Conservation (phyloP, 2,329 filamentous ascomycete species). For the Cladophialophora chaetospira region DNA sequence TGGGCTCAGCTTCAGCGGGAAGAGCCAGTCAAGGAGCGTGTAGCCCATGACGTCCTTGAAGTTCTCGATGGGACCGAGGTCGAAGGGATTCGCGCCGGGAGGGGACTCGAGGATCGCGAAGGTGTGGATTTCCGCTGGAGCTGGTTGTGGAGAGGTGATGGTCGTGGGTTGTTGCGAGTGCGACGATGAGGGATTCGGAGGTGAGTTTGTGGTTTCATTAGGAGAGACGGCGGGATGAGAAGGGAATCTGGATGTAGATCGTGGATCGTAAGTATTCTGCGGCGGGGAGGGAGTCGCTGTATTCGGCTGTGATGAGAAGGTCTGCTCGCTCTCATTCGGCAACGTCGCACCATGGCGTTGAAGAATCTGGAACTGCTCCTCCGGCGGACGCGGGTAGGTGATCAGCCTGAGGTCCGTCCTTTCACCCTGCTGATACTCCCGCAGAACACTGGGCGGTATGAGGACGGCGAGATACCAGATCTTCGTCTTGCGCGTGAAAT, state of each 20-base stretch:
- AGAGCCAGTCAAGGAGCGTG: constrained; percentile 71
- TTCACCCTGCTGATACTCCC: constrained; percentile 39
- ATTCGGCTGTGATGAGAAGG: constrained; percentile 1
- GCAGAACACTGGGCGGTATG: constrained; percentile 55
- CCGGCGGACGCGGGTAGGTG: constrained; percentile 42
- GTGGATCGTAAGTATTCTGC: constrained; percentile 13
- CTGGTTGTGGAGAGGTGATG: neutral
- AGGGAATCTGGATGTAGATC: neutral
- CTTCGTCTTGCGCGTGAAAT: constrained; percentile 62
- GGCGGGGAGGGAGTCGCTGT: neutral
- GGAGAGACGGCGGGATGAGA: neutral
- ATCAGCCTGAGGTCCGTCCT: constrained; percentile 39
- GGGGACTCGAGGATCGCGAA: constrained; percentile 79
- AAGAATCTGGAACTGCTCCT: constrained; percentile 29
- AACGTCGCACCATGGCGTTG: constrained; percentile 23
- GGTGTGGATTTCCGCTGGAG: constrained; percentile 49
- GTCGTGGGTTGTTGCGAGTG: neutral
- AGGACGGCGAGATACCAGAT: constrained; percentile 75
- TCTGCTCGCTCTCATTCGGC: constrained; percentile 15
- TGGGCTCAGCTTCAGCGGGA: constrained; percentile 75
- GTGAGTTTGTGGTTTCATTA: neutral
- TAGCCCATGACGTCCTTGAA: constrained; percentile 79
- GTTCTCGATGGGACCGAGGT: constrained; percentile 70
- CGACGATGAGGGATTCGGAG: neutral
- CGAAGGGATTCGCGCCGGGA: constrained; percentile 81